phyloP scores from a whole-genome alignment of 345 rosid genomes.

The Heritiera fomes region DNA sequence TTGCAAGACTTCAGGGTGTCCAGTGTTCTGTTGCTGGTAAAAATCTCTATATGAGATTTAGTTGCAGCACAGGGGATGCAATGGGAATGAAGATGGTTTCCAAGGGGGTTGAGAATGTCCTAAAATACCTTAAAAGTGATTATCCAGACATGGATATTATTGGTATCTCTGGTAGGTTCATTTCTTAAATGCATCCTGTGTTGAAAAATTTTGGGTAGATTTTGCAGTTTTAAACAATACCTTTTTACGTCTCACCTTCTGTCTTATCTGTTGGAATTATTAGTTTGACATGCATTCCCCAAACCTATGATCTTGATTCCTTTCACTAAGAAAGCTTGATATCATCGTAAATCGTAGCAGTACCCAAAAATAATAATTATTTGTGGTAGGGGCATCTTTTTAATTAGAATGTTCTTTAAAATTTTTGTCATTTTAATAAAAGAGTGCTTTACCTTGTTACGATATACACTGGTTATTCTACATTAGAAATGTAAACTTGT shows the following conservation, averaged over 20 bases:
- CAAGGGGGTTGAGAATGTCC: slow-evolving; percentile 24
- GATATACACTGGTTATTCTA: neutral
- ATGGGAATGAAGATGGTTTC: slow-evolving; percentile 40
- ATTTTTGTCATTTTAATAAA: neutral
- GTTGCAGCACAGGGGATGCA: slow-evolving; percentile 46
- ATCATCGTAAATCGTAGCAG: neutral
- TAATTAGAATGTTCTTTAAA: neutral
- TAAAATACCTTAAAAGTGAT: slow-evolving; percentile 13
- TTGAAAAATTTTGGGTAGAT: neutral
- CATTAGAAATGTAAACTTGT: neutral
- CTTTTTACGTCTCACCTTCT: neutral
- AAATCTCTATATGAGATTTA: slow-evolving; percentile 41
- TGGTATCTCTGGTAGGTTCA: slow-evolving; percentile 22
- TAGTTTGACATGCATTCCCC: neutral
- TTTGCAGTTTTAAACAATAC: neutral
- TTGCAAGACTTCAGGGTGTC: slow-evolving; percentile 41
- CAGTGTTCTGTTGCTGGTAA: slow-evolving; percentile 41
- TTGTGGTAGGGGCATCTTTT: neutral
- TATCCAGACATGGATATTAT: slow-evolving; percentile 27
- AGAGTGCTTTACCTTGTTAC: neutral
- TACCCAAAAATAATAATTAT: neutral
- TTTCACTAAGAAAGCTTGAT: neutral
- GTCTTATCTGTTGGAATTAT: neutral
- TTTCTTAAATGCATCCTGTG: neutral
- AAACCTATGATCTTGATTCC: neutral